Conservation (phyloP, 1,284 basidiomycete genomes). For the Austroboletus rostrupii region DNA sequence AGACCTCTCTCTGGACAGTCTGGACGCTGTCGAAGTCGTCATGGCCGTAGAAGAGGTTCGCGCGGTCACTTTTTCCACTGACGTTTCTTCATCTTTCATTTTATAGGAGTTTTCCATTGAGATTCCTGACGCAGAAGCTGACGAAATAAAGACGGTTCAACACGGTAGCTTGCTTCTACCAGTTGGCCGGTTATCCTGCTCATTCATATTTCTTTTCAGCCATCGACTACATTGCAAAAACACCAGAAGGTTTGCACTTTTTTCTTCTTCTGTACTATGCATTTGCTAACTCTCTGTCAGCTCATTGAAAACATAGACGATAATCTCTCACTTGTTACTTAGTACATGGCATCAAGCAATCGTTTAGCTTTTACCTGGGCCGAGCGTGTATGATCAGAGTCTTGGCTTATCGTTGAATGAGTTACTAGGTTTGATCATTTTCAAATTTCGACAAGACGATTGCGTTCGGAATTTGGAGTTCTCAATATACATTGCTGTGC, state of each 20-base stretch:
- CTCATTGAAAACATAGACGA: slow-evolving; percentile 22
- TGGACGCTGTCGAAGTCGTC: slow-evolving; percentile 97
- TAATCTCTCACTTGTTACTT: slow-evolving; percentile 10
- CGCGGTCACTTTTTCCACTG: background rate
- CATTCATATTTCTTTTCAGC: slow-evolving; percentile 46
- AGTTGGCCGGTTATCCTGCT: slow-evolving; percentile 3
- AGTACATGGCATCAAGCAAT: slow-evolving; percentile 24
- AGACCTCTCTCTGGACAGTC: slow-evolving; percentile 93
- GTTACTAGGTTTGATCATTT: slow-evolving; percentile 1
- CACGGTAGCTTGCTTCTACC: slow-evolving; percentile 61
- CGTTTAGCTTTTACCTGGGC: slow-evolving; percentile 3
- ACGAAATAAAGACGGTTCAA: slow-evolving; percentile 91
- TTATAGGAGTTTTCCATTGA: slow-evolving; percentile 81
- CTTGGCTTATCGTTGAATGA: background rate
- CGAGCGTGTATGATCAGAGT: slow-evolving; percentile 1
- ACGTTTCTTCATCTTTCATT: slow-evolving; percentile 1
- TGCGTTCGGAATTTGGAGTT: slow-evolving; percentile 6
- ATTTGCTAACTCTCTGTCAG: slow-evolving; percentile 16
- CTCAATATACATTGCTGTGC: too few relatives aligned
- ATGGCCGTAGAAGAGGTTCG: slow-evolving; percentile 98
- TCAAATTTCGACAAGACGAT: slow-evolving; percentile 7
- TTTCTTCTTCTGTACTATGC: background rate
- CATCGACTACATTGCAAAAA: slow-evolving; percentile 96
- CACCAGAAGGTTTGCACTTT: slow-evolving; percentile 71
- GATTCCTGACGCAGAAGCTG: slow-evolving; percentile 98